Base-by-base conservation (phyloP, 1,284 basidiomycete species). In the Fomitopsis palustris region DNA sequence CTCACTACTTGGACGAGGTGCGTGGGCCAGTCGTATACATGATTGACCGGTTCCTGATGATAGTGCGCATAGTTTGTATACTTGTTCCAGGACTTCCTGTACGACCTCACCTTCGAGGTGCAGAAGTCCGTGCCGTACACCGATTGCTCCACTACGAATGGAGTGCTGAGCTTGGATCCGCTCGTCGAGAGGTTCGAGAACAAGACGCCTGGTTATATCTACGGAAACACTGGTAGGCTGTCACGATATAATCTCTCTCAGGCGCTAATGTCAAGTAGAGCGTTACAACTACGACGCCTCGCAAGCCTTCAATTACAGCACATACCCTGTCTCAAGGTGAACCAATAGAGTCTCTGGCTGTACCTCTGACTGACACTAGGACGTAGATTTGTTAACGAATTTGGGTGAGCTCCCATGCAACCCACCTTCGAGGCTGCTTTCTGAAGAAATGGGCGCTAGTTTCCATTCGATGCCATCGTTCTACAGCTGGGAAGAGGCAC, bases 381-480 rank as follows among this genome's bases (percentile, higher is more conserved):
- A 51, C 21, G 7, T 54, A 80, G 82, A 53, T 85, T 83, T 61
- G 77, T 86, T 39, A 86, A 86, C 62, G 85, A 87, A 65, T 87
- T 87, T 62, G 82, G 83, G 79, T 81, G 62, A 56, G 75, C 62
- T 2, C 4, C 17, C 3, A 16, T 5, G 3, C 29, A 17, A 21
- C 14, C 3, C 0, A n/a, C 27, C 19, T 16, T 27, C 41, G 29
- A 25, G 16, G 3, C 19, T 43, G 42, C 31, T 21, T 51, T 14
- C 10, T 12, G 31, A 38, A n/a, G 21, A 23, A 43, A 16, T 21
- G n/a, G 49, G 21, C 7, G 10, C 23, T 49, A 84, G 84, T 19
- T 86, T 85, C 72, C 85, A 85, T 66, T 85, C 84, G 0, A 82
- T 86, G 78, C 84, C 85, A 0, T 86, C 83, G 0, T 82, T 87